Evolutionary conservation across 495 filamentous ascomycete genomes (phyloP), one percentile per base, ranked within the genome.

Genomic region (Neurospora sp.): DNA sequence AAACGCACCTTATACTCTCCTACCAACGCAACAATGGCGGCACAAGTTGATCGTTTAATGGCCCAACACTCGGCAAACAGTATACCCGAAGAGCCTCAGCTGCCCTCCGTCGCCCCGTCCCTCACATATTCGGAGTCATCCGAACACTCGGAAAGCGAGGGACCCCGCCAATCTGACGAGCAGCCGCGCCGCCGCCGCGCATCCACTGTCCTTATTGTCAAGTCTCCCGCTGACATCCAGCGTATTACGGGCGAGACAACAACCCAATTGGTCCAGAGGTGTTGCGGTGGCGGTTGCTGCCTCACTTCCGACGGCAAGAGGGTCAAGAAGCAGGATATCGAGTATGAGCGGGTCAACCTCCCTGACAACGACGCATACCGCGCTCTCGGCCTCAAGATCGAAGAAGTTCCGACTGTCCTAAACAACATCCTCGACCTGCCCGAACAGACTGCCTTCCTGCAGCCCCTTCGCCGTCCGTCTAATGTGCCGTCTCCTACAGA

Each of bases 281-380:
- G 96, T 84, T 99, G 96, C 79, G 96, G 96, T 40, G 94, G 95
- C 70, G 94, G 95, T 53, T 98, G 96, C 83, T 98, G 94, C 80
- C 87, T 93, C 77, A 85, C 89, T 70, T 83, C 90, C 69, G 86
- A 72, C 9, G 44, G 87, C 41, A 78, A 89, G 27, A 65, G 53
- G 14, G 53, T 65, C 75, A 85, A 85, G 74, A 86, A 84, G 7
- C 81, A 87, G 59, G 83, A 81, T 31, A 79, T 87, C 59, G 81
- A 86, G 61, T 89, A 87, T 61, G 87, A 89, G 71, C 82, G 81
- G 61, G 79, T 89, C n/a, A 84, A 88, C 70, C 83, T 92, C n/a
- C 93, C 94, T 3, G 88, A 93, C 80, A 97, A 97, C 78, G 87
- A 91, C 73, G 96, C 96, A 6, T 99, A 91, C 80, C 86, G 88